Base-by-base conservation (phyloP, 805 yeast species). In the Danielozyma ontarioensis region DNA sequence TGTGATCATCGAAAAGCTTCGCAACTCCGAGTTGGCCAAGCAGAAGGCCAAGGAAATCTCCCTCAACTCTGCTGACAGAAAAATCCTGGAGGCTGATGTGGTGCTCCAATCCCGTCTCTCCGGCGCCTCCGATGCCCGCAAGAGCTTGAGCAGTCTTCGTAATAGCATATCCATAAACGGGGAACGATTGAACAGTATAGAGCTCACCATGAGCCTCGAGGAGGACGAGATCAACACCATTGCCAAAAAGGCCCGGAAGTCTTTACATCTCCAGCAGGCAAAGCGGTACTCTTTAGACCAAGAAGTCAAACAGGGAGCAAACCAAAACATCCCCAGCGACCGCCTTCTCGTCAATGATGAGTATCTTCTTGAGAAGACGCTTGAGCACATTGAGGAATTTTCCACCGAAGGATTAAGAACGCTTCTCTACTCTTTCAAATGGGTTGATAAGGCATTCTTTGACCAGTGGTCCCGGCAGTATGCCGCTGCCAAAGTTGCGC, bases 361-460 rank as follows among this genome's bases (percentile, higher is more conserved):
- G 41, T 85, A 76, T 48, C 66, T 90, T 3, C 51, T 89, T 25
- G 96, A 88, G 52, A 78, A 76, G 42, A 90, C 97, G 0, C 64
- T 94, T 35, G 84, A 86, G 46, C 96, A 94, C 42, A 76, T 93
- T 38, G 97, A 93, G 46, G 94, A 86, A 39, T 93, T 89, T 57
- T 88, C 97, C 0, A 83, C 95, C 0, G 97, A 90, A 42, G 99
- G 99, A 1, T 65, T 93, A 37, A 74, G 99, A 51, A 93, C 99
- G 0, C 70, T 93, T 43, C 55, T 93, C 41, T 93, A 88, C 55
- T 80, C 88, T 3, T 87, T 76, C 61, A 77, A 74, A 46, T 83
- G 90, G 80, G 45, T 93, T 12, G 71, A 72, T 28, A 59, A 64
- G 14, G 53, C 55, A 0, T 82, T 74, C 28, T 90, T 83, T 53